phyloP scores from a whole-genome alignment of 75 land plant genomes.

The Gnetum montanum region DNA sequence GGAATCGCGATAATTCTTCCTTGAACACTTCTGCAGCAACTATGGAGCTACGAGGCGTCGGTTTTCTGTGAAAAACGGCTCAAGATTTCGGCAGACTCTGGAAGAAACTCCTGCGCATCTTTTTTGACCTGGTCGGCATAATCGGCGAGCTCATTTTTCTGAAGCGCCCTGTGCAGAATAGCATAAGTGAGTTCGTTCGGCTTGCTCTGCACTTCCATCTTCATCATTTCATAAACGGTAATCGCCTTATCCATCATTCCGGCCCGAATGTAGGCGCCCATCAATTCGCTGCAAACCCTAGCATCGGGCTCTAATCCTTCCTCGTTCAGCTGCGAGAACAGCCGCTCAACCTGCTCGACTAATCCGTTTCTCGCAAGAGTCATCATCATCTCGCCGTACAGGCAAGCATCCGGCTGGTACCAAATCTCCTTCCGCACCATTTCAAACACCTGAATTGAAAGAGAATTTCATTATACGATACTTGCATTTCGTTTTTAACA shows the following conservation, averaged over 20 bases:
- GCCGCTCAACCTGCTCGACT: slow-evolving; percentile 39
- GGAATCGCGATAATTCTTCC: too few species aligned
- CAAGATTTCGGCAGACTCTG: slow-evolving; percentile 25
- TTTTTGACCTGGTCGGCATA: slow-evolving; percentile 19
- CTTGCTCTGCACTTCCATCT: slow-evolving; percentile 20
- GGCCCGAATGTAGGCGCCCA: slow-evolving; percentile 49
- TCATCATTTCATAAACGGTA: slow-evolving; percentile 44
- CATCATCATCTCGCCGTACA: slow-evolving; percentile 62
- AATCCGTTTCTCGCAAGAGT: slow-evolving; percentile 47
- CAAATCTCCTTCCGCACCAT: slow-evolving; percentile 60
- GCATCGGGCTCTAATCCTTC: slow-evolving; percentile 58
- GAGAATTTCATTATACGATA: too few species aligned
- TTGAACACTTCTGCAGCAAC: too few species aligned
- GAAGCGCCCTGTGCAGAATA: slow-evolving; percentile 37
- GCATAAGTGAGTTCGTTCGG: slow-evolving; percentile 43
- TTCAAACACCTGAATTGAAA: slow-evolving; percentile 45
- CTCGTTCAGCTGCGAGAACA: slow-evolving; percentile 29
- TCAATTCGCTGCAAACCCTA: slow-evolving; percentile 56
- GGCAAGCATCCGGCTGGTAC: slow-evolving; percentile 52
- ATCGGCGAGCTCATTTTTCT: slow-evolving; percentile 30
- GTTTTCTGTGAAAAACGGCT: slow-evolving; percentile 17
- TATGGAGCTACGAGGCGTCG: too few species aligned
- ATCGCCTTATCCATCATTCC: slow-evolving; percentile 53
- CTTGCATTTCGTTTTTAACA: too few species aligned
- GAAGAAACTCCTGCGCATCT: slow-evolving; percentile 29